These are phyloP conservation scores for Hypericum androsaemum DNA, from an alignment of 345 rosid genomes.

Conservation along the genomic window DNA sequence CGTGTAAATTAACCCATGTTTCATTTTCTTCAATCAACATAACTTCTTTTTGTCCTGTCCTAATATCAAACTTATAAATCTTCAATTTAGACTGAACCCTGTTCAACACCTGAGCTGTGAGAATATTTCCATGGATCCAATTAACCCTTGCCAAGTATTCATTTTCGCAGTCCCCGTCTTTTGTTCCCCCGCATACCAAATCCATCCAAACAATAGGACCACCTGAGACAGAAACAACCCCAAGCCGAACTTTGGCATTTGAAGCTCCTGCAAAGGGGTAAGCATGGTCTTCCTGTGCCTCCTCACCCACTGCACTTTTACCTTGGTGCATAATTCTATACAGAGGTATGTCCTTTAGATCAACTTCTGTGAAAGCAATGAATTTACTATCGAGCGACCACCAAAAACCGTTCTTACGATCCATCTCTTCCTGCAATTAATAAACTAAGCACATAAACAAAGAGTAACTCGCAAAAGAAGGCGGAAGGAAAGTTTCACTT, in stretches of 20 bases:
- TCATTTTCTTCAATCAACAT: conserved; percentile 56
- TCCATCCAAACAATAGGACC: conserved; percentile 80
- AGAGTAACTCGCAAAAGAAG: not conserved
- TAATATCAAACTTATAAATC: conserved; percentile 57
- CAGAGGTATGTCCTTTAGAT: conserved; percentile 61
- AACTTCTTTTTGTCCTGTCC: conserved; percentile 54
- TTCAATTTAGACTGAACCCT: conserved; percentile 64
- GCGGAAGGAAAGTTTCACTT: too few species aligned
- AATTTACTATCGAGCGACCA: conserved; percentile 90
- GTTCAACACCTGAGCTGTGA: conserved; percentile 62
- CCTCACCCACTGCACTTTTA: conserved; percentile 60
- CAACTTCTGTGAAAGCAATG: conserved; percentile 75
- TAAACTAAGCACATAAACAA: conserved; percentile 3
- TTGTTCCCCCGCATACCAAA: conserved; percentile 64
- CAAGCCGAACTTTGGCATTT: conserved; percentile 76
- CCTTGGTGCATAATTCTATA: conserved; percentile 98
- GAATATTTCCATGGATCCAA: conserved; percentile 76
- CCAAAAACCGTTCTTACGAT: conserved; percentile 88
- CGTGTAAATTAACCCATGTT: conserved; percentile 78
- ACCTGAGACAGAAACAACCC: conserved; percentile 68
- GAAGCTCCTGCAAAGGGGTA: conserved; percentile 94
- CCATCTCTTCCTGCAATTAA: conserved; percentile 86
- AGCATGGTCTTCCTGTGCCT: conserved; percentile 89
- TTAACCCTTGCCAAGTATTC: conserved; percentile 82
- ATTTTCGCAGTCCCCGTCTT: conserved; percentile 33